A percentile compares a stretch with the other conserved stretches of the same genome.
These are phyloP conservation scores for Endocladia muricata DNA, from an alignment of 31 red algal species.

Conservation along the genomic window DNA sequence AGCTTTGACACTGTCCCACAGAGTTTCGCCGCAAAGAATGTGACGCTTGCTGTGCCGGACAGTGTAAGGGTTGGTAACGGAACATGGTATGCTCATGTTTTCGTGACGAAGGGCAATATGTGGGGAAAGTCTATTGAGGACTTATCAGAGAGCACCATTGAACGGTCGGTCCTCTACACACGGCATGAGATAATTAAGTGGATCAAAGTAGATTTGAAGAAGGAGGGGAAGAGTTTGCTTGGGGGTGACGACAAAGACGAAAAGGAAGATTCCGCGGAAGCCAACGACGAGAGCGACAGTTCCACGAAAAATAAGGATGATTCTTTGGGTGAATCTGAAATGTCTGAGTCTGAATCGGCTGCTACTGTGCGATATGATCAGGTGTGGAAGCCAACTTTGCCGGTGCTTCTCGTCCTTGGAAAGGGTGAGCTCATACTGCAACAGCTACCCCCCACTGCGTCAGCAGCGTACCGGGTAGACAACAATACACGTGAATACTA, in stretches of 20 bases:
- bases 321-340: no score
- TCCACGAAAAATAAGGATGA: background rate
- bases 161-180: constrained; percentile 28
- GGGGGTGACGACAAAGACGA: constrained; percentile 4
- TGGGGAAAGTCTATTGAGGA: constrained; percentile 17
- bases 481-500: constrained; percentile 34
- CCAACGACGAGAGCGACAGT: background rate
- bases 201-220: constrained; percentile 38
- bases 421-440: constrained; percentile 1
- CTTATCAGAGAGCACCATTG: background rate
- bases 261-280: background rate
- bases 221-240: constrained; percentile 50
- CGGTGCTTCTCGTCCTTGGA: constrained; percentile 23
- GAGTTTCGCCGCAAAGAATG: constrained; percentile 27
- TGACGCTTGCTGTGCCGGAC: constrained; percentile 48
- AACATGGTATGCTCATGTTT: constrained; percentile 62
- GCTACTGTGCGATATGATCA: constrained; percentile 34
- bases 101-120: constrained; percentile 21
- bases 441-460: constrained; percentile 37
- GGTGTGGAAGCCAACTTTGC: constrained; percentile 58
- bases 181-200: constrained; percentile 47
- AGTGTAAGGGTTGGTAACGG: constrained; percentile 17
- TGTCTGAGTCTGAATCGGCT: no score
- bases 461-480: constrained; percentile 22
- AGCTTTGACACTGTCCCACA: background rate